Conservation (phyloP, 371 early-diverging fungal species). For the Mucor indicus region DNA sequence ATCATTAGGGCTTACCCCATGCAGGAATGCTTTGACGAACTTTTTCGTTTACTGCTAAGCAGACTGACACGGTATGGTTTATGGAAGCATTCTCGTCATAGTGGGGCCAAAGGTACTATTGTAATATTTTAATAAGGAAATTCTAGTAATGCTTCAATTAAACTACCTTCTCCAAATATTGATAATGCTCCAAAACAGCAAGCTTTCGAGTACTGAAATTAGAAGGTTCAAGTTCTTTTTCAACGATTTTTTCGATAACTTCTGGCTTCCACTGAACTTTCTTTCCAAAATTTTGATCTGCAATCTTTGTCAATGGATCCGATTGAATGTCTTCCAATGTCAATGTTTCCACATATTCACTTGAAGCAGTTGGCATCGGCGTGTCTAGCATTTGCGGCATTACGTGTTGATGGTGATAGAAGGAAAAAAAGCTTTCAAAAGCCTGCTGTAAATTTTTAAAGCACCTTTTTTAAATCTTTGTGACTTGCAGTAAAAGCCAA, state of each 20-base stretch:
- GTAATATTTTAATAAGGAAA: neutral
- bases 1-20: constrained; percentile 49
- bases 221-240: constrained; percentile 50
- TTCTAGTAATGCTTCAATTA: neutral
- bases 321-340: constrained; percentile 55
- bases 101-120: constrained; percentile 78
- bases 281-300: constrained; percentile 36
- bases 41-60: constrained; percentile 86
- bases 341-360: constrained; percentile 34
- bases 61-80: constrained; percentile 71
- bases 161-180: constrained; percentile 78
- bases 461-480: neutral
- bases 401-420: constrained; percentile 19
- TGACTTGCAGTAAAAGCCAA: too few relatives aligned
- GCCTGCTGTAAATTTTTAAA: too few relatives aligned
- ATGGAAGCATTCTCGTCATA: constrained; percentile 49
- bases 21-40: constrained; percentile 60
- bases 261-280: constrained; percentile 48
- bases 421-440: neutral
- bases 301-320: constrained; percentile 54
- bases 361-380: constrained; percentile 45
- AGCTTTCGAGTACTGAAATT: constrained; percentile 54
- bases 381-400: constrained; percentile 43
- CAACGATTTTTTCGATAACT: constrained; percentile 59
- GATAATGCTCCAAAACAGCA: constrained; percentile 68